Base-by-base conservation (phyloP, 192 early-diverging fungal species). In the Coemansia asiatica region DNA sequence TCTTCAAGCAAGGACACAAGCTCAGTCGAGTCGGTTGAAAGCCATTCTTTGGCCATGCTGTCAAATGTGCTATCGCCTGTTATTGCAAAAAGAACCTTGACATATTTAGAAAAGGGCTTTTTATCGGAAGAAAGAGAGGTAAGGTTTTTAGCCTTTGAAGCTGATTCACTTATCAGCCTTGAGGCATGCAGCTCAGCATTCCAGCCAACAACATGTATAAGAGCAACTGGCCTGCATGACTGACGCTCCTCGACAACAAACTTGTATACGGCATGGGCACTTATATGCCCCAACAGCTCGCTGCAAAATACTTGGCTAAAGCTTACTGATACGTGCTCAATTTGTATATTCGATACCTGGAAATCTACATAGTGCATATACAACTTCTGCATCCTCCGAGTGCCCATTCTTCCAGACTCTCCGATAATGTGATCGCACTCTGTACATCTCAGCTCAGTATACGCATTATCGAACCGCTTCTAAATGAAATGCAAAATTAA, bases 181-280 rank as follows among this genome's bases (percentile, higher is more conserved):
- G 49, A 49, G 12, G 75, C 63, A 21, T 57, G 26, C 2, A 82
- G 64, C 28, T 76, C 74, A 15, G 74, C 53, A 36, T 82, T 82
- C 79, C 79, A 82, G 10, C 74, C 79, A 48, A 73, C 74, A 16
- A 82, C 46, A 26, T 76, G 71, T 5, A 82, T 55, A 33, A 82
- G 70, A 1, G 47, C 56, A 6, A 53, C 67, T 1, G 79, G 79
- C 38, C 44, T 67, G 38, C 79, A 76, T 6, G 64, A 60, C 29
- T 66, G 60, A 18, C 71, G 71, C 22, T 69, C 74, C 33, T 82
- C 79, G 15, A 82, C 31, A 35, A 73, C 71, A 66, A 70, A 82
- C 44, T 75, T 72, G 61, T 82, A 82, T 12, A 82, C 64, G 1
- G 79, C 79, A 56, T 82, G 79, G 0, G 79, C 79, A 15, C 73